Evolutionary conservation across 139 green algal species (phyloP).

Genomic region (Chlorella ohadii): DNA sequence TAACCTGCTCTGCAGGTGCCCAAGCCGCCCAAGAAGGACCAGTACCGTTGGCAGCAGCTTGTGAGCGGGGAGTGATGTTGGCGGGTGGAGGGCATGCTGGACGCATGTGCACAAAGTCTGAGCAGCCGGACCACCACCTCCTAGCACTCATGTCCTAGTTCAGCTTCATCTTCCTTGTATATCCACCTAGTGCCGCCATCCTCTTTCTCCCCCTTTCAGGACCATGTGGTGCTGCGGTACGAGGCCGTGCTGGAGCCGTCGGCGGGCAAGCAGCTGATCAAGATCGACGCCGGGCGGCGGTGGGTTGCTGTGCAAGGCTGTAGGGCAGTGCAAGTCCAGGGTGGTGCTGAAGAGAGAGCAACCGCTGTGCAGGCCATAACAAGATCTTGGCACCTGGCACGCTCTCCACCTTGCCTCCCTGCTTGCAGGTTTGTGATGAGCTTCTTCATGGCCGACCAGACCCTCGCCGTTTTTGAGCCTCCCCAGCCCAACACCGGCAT

Average conservation of each 20-base stretch:
- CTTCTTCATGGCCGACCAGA: slow-evolving; percentile 90
- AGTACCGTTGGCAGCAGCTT: slow-evolving; percentile 31
- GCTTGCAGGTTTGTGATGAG: slow-evolving; percentile 87
- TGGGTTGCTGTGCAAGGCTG: no score
- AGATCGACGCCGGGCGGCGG: not conserved
- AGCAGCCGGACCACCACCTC: no score
- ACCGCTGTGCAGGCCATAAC: no score
- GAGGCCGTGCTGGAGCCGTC: slow-evolving; percentile 22
- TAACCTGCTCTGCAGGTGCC: not conserved
- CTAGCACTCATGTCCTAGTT: no score
- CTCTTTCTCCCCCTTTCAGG: not conserved
- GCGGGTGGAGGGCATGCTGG: not conserved
- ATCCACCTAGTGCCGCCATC: no score
- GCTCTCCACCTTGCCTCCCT: not conserved
- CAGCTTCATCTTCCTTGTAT: no score
- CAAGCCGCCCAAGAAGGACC: slow-evolving; percentile 36
- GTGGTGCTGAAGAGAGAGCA: no score
- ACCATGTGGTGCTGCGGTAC: slow-evolving; percentile 31
- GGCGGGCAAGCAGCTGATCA: not conserved
- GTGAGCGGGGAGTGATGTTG: not conserved
- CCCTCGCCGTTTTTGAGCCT: slow-evolving; percentile 88
- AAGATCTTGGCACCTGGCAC: no score
- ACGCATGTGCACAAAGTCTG: no score
- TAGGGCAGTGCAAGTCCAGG: no score
- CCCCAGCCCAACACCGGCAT: slow-evolving; percentile 86